phyloP scores from a whole-genome alignment of 2,329 filamentous ascomycete species.

The Bisporella sp. region DNA sequence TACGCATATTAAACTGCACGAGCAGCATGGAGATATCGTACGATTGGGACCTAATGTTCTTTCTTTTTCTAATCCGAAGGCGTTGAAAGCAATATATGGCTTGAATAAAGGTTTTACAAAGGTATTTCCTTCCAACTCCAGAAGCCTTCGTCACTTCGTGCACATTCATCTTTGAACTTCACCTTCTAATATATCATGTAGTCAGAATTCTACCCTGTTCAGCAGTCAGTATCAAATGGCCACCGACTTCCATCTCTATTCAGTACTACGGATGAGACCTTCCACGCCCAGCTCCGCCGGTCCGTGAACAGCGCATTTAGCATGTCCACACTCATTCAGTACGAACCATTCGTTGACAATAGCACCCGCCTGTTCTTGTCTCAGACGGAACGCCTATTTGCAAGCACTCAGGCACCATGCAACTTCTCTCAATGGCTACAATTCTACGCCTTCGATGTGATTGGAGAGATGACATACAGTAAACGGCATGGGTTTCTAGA shows the following conservation, averaged over 20 bases:
- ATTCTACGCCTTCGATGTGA: constrained; percentile 77
- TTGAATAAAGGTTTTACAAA: constrained; percentile 76
- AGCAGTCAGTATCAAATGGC: constrained; percentile 65
- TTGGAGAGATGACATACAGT: constrained; percentile 70
- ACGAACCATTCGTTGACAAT: constrained; percentile 74
- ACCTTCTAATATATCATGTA: constrained; percentile 24
- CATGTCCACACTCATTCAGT: constrained; percentile 70
- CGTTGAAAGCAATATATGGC: constrained; percentile 71
- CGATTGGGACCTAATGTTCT: constrained; percentile 67
- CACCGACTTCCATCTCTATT: constrained; percentile 65
- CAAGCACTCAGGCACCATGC: constrained; percentile 35
- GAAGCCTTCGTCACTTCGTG: too few species aligned
- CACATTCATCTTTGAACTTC: too few species aligned
- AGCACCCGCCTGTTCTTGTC: constrained; percentile 65
- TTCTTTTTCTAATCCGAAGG: constrained; percentile 67
- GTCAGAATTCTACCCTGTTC: constrained; percentile 77
- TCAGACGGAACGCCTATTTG: constrained; percentile 51
- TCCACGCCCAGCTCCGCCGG: constrained; percentile 68
- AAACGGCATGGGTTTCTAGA: constrained; percentile 72
- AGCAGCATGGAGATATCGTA: constrained; percentile 66
- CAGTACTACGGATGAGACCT: constrained; percentile 67
- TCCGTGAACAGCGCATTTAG: constrained; percentile 72
- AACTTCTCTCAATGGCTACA: constrained; percentile 70
- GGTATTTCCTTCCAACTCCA: constrained; percentile 35
- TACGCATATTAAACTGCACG: constrained; percentile 62